Evolutionary conservation across 2,329 filamentous ascomycete species (phyloP).

Genomic region (Neofusicoccum parvum): DNA sequence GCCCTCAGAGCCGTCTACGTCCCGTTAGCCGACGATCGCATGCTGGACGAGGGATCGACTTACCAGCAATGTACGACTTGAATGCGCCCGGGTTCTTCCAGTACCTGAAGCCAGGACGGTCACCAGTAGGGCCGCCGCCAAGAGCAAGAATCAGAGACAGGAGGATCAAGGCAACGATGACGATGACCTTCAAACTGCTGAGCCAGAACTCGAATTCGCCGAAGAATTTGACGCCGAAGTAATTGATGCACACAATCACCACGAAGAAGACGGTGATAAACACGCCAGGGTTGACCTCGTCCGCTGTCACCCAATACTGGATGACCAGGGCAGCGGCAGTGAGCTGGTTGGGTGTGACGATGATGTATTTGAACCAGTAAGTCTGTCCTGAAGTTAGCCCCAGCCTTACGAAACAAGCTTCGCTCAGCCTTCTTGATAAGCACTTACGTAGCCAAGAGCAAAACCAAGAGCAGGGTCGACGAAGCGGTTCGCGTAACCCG

Average conservation of each 20-base stretch:
- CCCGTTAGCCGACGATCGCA: not conserved
- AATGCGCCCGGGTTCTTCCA: conserved; percentile 50
- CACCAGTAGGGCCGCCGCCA: conserved; percentile 44
- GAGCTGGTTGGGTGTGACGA: conserved; percentile 81
- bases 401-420: conserved; percentile 27
- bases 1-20: conserved; percentile 32
- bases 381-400: conserved; percentile 34
- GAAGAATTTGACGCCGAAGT: conserved; percentile 60
- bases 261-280: conserved; percentile 67
- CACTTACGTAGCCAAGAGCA: conserved; percentile 68
- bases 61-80: conserved; percentile 39
- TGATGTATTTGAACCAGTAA: conserved; percentile 76
- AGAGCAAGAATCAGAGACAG: conserved; percentile 48
- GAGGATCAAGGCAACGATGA: conserved; percentile 50
- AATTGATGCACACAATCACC: conserved; percentile 48
- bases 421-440: conserved; percentile 12
- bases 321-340: conserved; percentile 80
- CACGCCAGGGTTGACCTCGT: conserved; percentile 73
- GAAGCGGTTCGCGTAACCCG: conserved; percentile 77
- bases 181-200: conserved; percentile 49
- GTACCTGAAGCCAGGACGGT: conserved; percentile 49
- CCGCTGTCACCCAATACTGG: conserved; percentile 70
- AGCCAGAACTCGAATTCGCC: conserved; percentile 55
- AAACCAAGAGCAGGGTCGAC: conserved; percentile 81
- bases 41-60: not conserved